phyloP scores from a whole-genome alignment of 1,284 basidiomycete species.

The Cystobasidium slooffiae region DNA sequence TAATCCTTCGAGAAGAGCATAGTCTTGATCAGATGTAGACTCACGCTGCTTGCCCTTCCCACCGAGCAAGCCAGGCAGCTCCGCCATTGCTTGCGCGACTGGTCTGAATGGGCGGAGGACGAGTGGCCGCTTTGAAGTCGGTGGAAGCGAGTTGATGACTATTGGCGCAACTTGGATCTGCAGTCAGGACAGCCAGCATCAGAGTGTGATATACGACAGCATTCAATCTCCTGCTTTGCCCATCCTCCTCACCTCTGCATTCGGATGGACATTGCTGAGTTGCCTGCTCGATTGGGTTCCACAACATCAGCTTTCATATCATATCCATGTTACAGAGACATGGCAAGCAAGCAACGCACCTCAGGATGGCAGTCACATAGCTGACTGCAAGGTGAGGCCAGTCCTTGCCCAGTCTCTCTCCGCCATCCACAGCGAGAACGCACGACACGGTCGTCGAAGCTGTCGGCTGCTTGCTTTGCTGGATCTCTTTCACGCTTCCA shows the following conservation, averaged over 20 bases:
- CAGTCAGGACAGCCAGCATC: not conserved
- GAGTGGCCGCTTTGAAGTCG: conserved; percentile 34
- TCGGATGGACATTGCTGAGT: conserved; percentile 35
- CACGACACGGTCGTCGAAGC: conserved; percentile 9
- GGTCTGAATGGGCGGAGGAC: conserved; percentile 33
- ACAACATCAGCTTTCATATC: not conserved
- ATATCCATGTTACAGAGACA: no score
- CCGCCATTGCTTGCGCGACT: conserved; percentile 2
- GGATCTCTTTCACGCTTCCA: no score
- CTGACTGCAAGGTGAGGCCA: conserved; percentile 23
- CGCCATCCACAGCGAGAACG: conserved; percentile 42
- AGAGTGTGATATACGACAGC: not conserved
- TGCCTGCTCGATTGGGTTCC: conserved; percentile 27
- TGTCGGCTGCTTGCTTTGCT: conserved; percentile 1
- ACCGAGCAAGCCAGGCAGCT: conserved; percentile 23
- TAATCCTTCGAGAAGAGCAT: conserved; percentile 40
- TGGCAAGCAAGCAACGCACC: conserved; percentile 5
- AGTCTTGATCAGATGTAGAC: conserved; percentile 35
- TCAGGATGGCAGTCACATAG: conserved; percentile 40
- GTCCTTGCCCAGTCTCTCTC: conserved; percentile 22
- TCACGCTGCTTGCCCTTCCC: conserved; percentile 42
- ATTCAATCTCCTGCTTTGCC: not conserved
- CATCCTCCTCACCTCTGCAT: conserved; percentile 21
- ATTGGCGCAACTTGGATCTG: conserved; percentile 39
- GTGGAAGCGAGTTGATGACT: conserved; percentile 40